Evolutionary conservation across 768 basidiomycete species (phyloP), one percentile per base, ranked within the genome.

Genomic region (Terana coerulea): DNA sequence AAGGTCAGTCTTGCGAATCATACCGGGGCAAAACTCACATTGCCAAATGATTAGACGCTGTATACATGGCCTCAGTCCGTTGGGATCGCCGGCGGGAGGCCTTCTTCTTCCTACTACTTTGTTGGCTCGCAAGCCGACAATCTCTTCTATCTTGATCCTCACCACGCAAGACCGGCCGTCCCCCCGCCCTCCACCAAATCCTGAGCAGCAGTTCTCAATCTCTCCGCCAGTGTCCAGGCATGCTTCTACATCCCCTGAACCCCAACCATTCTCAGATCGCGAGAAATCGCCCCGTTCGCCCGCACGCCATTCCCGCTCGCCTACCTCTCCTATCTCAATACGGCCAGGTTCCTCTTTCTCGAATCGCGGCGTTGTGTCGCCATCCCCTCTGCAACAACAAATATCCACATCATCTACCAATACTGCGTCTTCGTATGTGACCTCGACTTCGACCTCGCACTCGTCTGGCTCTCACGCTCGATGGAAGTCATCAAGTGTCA

Each of bases 41-140:
- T n/a, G n/a, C n/a, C n/a, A n/a, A n/a, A n/a, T n/a, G 15, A 5
- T n/a, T 59, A 95, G 93, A 74, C 79, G 22, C 67, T 98, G 28
- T 98, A 94, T 65, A 90, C 88, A 0, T 92, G 94, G 68, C 95
- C 95, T 0, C 95, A 98, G 70, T 91, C 88, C 2, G 88, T 97
- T 31, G 97, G 95, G 34, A 98, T 99, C 48, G 94, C 95, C 0
- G 95, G 97, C 33, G 95, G 95, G 2, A 80, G 97, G 19, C 97
- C 95, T 0, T 90, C 90, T n/a, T 94, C 91, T 0, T 97, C 94
- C 0, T 98, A 97, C 67, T 99, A 98, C 68, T 99, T 99, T 63
- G 90, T 99, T 42, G 95, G 92, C 14, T 78, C 86, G 0, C 95
- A 99, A 64, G 87, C 84, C 3, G 88, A 94, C 56, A 88, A 83